Evolutionary conservation across 1,139 yeast genomes (phyloP).

Genomic region (Kluyveromyces marxianus): DNA sequence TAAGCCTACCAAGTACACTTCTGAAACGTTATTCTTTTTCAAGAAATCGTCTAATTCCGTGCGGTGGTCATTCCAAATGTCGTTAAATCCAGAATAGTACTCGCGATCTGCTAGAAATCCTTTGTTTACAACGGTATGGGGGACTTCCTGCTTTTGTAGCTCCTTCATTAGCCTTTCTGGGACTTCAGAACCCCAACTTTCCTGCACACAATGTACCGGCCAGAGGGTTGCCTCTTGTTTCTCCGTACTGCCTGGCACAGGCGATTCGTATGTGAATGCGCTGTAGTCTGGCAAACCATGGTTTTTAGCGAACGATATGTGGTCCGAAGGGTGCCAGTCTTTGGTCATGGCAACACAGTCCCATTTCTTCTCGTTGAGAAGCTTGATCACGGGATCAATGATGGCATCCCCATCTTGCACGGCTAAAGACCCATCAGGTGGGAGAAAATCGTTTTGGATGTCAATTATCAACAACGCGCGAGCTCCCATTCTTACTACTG

Average conservation of each 20-base stretch:
- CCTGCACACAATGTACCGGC: slow-evolving; percentile 90
- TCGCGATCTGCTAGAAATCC: slow-evolving; percentile 70
- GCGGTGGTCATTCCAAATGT: slow-evolving; percentile 63
- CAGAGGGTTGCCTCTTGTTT: slow-evolving; percentile 46
- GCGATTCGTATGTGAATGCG: slow-evolving; percentile 44
- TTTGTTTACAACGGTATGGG: slow-evolving; percentile 45
- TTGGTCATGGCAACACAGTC: slow-evolving; percentile 60
- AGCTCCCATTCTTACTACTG: slow-evolving; percentile 8
- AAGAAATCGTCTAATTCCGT: slow-evolving; percentile 57
- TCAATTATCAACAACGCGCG: slow-evolving; percentile 68
- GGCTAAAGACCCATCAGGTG: slow-evolving; percentile 70
- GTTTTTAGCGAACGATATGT: slow-evolving; percentile 73
- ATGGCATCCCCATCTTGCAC: slow-evolving; percentile 59
- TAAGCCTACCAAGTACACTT: slow-evolving; percentile 70
- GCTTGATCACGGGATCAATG: slow-evolving; percentile 43
- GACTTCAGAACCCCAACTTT: slow-evolving; percentile 56
- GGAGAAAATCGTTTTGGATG: slow-evolving; percentile 78
- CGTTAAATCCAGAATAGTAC: slow-evolving; percentile 84
- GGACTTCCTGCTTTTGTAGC: slow-evolving; percentile 24
- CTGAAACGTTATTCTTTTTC: slow-evolving; percentile 38
- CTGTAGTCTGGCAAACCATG: slow-evolving; percentile 53
- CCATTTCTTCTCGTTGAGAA: slow-evolving; percentile 42
- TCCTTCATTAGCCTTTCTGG: slow-evolving; percentile 39
- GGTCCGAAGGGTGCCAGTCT: slow-evolving; percentile 84
- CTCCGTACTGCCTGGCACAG: slow-evolving; percentile 34